phyloP scores from a whole-genome alignment of 2,329 filamentous ascomycete species.

The Acrocalymma vagum region DNA sequence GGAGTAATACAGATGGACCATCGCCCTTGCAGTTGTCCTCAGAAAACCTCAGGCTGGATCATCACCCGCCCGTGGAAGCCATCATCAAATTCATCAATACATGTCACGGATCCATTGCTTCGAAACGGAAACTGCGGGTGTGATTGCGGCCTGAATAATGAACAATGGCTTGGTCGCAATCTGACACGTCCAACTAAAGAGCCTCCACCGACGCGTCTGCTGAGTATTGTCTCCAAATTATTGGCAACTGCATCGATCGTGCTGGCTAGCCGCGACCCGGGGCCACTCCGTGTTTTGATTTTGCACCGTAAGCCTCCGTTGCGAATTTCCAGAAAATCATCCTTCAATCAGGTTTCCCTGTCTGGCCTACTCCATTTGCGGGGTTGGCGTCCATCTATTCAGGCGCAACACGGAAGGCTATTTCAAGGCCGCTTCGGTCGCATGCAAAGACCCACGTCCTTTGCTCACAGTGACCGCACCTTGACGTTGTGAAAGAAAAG shows the following conservation, averaged over 20 bases:
- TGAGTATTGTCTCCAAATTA: conserved; percentile 27
- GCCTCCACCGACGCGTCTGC: conserved; percentile 18
- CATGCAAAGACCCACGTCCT: conserved; percentile 28
- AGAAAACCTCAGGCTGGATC: conserved; percentile 20
- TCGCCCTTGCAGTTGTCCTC: conserved; percentile 34
- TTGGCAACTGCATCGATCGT: conserved; percentile 27
- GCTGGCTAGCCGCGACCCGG: neutral
- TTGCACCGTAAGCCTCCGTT: conserved; percentile 24
- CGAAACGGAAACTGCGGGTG: conserved; percentile 16
- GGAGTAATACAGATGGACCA: conserved; percentile 33
- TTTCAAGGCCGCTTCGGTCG: conserved; percentile 33
- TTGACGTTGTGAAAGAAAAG: conserved; percentile 31
- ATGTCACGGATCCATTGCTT: conserved; percentile 20
- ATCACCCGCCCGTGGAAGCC: conserved; percentile 8
- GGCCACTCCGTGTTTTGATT: conserved; percentile 17
- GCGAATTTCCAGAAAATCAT: conserved; percentile 31
- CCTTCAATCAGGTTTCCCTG: conserved; percentile 36
- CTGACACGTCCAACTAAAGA: conserved; percentile 2
- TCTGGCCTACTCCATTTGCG: conserved; percentile 38
- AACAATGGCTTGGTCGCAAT: conserved; percentile 14
- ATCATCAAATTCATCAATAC: conserved; percentile 2
- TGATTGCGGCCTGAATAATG: conserved; percentile 17
- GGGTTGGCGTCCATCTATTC: conserved; percentile 34
- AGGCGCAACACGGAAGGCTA: conserved; percentile 23
- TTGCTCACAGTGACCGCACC: conserved; percentile 25